Evolutionary conservation across 2,329 filamentous ascomycete species (phyloP), one percentile per base, ranked within the genome.

Genomic region (Exophiala aquamarina): DNA sequence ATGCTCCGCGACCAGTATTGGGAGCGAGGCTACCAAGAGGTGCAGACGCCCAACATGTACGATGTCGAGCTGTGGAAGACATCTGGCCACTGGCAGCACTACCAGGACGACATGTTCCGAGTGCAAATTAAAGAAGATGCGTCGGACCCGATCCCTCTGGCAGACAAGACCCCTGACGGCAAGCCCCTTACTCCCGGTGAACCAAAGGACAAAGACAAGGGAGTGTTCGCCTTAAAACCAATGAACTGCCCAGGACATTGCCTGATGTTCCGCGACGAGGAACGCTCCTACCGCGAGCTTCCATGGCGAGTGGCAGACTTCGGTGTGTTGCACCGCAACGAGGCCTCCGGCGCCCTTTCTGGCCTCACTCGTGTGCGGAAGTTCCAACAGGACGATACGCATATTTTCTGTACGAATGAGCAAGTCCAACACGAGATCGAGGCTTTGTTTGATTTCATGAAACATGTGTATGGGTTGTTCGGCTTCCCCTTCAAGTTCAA

Each of bases 201-300:
- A 45, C 42, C 46, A 32, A 50, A 54, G 19, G 56, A 60, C 43
- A 58, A 60, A 39, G 91, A 96, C 67, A 95, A 95, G 75, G 86
- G 87, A 55, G 77, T 83, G 57, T 90, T 85, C 75, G 90, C 84
- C 13, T 73, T 97, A 41, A 97, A 97, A 74, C 92, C 92, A 20
- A 97, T 97, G 93, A 97, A 97, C 74, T 98, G 93, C 71, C 93
- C 93, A 3, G 90, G 90, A 20, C 92, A 97, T 70, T 94, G 88
- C 69, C 73, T 93, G 57, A 86, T 96, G 62, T 57, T 95, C 68
- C 82, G 79, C 40, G 86, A 92, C 68, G 81, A 87, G 44, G 87
- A 89, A 63, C 81, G 89, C 61, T 93, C 86, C 69, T 95, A 97
- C 70, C 79, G 87, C 61, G 90, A 97, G 60, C 75, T 98, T 49